Percentiles rank a stretch among this genome's conserved stretches.
Evolutionary conservation across 441 rosid genomes (phyloP).

Genomic region (Melastoma candidum): DNA sequence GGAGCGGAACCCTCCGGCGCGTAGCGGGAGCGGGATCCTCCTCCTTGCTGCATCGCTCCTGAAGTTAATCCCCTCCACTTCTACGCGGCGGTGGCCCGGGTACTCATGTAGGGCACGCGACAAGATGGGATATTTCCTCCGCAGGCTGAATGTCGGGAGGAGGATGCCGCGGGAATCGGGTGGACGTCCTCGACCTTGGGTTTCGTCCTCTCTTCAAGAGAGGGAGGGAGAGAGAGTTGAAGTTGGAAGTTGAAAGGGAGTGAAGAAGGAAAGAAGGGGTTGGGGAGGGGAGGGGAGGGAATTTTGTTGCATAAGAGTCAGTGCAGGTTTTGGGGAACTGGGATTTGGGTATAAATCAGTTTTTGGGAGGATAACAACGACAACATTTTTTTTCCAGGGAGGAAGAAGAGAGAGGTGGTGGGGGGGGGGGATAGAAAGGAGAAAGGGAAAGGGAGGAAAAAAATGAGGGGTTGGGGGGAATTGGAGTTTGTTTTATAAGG

Average conservation of each 20-base stretch:
- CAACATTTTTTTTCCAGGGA: too few species aligned
- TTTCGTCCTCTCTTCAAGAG: not conserved
- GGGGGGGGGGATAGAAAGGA: not conserved
- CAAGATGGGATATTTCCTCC: too few species aligned
- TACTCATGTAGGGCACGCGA: too few species aligned
- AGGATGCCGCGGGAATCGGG: too few species aligned
- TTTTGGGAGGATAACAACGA: too few species aligned
- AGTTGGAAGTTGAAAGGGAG: constrained; percentile 11
- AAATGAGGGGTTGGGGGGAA: too few species aligned
- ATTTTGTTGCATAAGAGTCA: constrained; percentile 21
- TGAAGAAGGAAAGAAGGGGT: constrained; percentile 4
- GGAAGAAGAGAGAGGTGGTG: not conserved
- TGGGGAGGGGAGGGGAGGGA: not conserved
- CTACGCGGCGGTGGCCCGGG: not conserved
- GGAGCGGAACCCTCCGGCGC: not conserved
- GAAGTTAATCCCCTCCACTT: constrained; percentile 15
- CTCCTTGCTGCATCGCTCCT: constrained; percentile 52
- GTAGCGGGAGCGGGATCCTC: constrained; percentile 29
- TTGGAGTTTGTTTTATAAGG: too few species aligned
- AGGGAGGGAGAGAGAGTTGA: constrained; percentile 5
- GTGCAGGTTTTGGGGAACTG: constrained; percentile 7
- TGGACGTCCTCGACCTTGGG: too few species aligned
- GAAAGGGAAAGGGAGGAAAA: not conserved
- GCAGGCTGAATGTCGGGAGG: too few species aligned
- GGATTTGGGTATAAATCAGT: too few species aligned